These are phyloP conservation scores for Crucihimalaya himalaica DNA, from an alignment of 345 rosid species.

Conservation along the genomic window DNA sequence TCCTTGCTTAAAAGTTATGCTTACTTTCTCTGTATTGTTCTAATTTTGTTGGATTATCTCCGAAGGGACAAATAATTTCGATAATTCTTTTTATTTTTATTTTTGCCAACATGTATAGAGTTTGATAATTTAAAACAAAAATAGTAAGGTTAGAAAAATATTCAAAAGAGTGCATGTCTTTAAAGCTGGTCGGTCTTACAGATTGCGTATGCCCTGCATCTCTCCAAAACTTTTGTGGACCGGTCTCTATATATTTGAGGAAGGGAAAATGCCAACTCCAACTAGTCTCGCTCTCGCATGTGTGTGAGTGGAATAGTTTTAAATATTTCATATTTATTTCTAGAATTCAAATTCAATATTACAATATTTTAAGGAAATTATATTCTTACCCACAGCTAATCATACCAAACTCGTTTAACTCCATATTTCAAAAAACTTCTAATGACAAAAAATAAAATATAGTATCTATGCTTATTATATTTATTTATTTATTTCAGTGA, in stretches of 20 bases:
- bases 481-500: neutral
- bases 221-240: conserved; percentile 24
- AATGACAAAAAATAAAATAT: neutral
- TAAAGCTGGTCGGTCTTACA: conserved; percentile 8
- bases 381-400: neutral
- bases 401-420: neutral
- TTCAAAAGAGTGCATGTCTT: neutral
- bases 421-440: neutral
- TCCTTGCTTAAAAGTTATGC: neutral
- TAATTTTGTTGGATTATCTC: neutral
- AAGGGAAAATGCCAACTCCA: conserved; percentile 15
- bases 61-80: neutral
- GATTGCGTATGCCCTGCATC: conserved; percentile 15
- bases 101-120: neutral
- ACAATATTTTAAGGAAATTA: neutral
- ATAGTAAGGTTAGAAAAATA: conserved; percentile 11
- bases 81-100: no score
- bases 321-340: neutral
- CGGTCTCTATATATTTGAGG: conserved; percentile 23
- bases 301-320: neutral
- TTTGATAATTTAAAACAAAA: neutral
- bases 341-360: neutral
- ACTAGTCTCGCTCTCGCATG: neutral
- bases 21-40: no score
- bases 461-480: neutral